Evolutionary conservation across 208 protist species (phyloP), one percentile per base, ranked within the genome.

Genomic region (Acanthamoeba triangularis): DNA sequence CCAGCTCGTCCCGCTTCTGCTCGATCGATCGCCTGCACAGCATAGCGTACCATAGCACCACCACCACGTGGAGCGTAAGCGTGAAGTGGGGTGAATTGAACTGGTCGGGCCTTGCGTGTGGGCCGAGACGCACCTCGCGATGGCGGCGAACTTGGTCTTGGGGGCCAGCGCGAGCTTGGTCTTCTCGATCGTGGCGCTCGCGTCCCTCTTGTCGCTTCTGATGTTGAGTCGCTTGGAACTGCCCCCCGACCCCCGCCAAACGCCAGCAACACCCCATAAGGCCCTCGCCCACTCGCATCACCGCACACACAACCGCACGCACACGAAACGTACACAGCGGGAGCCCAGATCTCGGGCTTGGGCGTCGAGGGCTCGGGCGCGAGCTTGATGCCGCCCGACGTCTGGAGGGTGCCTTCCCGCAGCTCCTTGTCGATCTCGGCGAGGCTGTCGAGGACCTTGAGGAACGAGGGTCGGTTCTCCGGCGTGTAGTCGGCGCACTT

Each of bases 301-400:
- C n/a, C n/a, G n/a, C n/a, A n/a, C n/a, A n/a, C n/a, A n/a, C n/a
- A n/a, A n/a, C n/a, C n/a, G n/a, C n/a, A n/a, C n/a, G n/a, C n/a
- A n/a, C n/a, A n/a, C n/a, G n/a, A n/a, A n/a, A n/a, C n/a, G 72
- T 80, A 80, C 72, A 80, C 72, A 47, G 72, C 41, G 30, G 82
- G 82, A 20, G 82, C 82, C 54, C 54, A 67, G 82, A 90, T 90
- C 37, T 90, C 82, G 30, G 82, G 82, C 54, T 90, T 90, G 30
- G 82, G 82, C 18, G 82, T 90, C 8, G 54, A 56, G 52, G 82
- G 82, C 49, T 90, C 82, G 52, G 82, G 82, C 1, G 44, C 82
- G 49, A 65, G 52, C n/a, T 54, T 90, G 20, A 44, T 37, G n/a
- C 54, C 54, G 52, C 82, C 82, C 33, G 33, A 49, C 2, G 82